Percentiles rank a stretch among this genome's conserved stretches.
phyloP scores from a whole-genome alignment of 768 basidiomycete genomes.

The Tylopilus felleus region DNA sequence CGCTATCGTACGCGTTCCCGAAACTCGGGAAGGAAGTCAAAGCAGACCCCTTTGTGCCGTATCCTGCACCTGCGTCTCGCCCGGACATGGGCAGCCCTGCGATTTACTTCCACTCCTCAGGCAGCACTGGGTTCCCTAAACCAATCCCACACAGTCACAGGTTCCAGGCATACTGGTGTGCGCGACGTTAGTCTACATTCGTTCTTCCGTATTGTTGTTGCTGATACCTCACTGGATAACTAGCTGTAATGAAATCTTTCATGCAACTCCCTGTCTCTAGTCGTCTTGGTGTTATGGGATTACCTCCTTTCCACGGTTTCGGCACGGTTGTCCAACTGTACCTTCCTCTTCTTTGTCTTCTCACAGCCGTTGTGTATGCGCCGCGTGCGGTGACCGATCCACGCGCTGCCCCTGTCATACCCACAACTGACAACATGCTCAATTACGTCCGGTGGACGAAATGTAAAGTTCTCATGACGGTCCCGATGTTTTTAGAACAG shows the following conservation, averaged over 20 bases:
- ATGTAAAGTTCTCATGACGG: not conserved
- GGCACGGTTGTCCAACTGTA: not conserved
- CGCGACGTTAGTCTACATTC: not conserved
- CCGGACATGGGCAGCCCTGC: not conserved
- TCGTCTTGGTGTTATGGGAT: not conserved
- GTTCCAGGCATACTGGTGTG: not conserved
- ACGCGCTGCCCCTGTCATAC: not conserved
- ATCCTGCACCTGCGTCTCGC: not conserved
- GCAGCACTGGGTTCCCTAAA: not conserved
- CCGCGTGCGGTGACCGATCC: not conserved
- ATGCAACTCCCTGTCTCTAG: not conserved
- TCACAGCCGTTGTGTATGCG: not conserved
- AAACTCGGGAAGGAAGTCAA: not conserved
- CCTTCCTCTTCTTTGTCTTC: not conserved
- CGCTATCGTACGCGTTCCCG: not conserved
- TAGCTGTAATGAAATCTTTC: not conserved
- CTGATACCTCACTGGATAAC: not conserved
- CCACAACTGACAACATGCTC: not conserved
- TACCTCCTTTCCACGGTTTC: not conserved
- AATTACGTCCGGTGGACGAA: not conserved
- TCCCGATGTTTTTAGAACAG: not conserved
- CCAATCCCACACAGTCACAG: not conserved
- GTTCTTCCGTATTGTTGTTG: not conserved
- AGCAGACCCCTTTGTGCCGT: not conserved
- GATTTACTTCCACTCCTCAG: not conserved